Base-by-base conservation (phyloP, 257 asterid species). In the Fraxinus quadrangulata region DNA sequence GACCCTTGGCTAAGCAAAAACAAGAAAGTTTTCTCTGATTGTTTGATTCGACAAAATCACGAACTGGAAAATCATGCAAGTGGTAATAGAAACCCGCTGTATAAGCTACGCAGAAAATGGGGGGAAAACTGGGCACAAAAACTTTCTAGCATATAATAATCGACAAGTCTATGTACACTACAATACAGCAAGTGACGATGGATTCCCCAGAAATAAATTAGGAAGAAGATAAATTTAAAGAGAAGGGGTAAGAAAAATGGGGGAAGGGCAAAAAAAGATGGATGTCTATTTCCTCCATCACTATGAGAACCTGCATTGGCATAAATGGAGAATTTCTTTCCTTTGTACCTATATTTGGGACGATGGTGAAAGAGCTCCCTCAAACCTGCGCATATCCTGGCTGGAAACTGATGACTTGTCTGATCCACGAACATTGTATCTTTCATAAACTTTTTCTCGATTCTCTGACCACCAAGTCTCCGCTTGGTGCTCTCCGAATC, bases 381-480 rank as follows among this genome's bases (percentile, higher is more conserved):
- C 96, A 9, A 93, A 90, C 82, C 92, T 86, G 19, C 88, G 85
- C 23, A 89, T 89, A 54, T 88, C 85, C 85, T 86, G 97, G 68
- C 94, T 92, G 0, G 89, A 84, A 78, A 91, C 89, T 39, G 98
- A 87, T 16, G 96, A 83, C 85, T 90, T 91, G 81, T 91, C 98
- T 2, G 96, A 93, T 67, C 97, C 97, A 2, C 99, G 88, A 36
- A 95, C 94, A 26, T 93, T 95, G 78, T 93, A 95, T 73, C 84
- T 91, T 87, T 93, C 94, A 5, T 93, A 91, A 19, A 95, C 97
- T 63, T 84, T 95, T 68, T 93, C 99, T 16, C 98, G 92, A 77
- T 95, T 95, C 86, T 95, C 99, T 2, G 97, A 91, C 99, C 99
- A 95, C 99, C 99, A 95, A 4, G 92, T 90, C 84, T 93, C 98